Percentiles rank a stretch among this genome's conserved stretches.
phyloP scores from a whole-genome alignment of 2,329 filamentous ascomycete genomes.

The Fusarium palustre region DNA sequence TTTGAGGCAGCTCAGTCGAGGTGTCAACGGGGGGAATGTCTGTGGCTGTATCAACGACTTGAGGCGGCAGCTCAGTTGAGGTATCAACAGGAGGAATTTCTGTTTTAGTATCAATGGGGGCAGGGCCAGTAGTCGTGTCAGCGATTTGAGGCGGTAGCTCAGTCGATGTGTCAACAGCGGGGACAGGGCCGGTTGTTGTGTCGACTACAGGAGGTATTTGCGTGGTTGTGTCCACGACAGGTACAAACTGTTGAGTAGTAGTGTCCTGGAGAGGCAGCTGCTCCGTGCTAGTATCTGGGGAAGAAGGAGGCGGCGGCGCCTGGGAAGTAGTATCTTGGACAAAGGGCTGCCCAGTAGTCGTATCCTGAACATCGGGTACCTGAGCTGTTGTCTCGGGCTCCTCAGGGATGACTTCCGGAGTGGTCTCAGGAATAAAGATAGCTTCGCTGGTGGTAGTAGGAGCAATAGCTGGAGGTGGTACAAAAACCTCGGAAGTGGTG shows the following conservation, averaged over 20 bases:
- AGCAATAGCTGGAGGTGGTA: not conserved
- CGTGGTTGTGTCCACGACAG: too few relatives aligned
- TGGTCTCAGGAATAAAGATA: not conserved
- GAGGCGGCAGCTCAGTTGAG: not conserved
- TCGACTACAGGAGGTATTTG: not conserved
- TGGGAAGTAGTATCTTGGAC: not conserved
- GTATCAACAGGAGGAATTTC: not conserved
- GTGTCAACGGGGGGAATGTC: not conserved
- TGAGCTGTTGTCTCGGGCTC: not conserved
- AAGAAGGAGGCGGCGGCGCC: not conserved
- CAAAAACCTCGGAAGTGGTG: not conserved
- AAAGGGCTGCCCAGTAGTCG: not conserved
- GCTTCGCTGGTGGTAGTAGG: not conserved
- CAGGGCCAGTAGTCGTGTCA: not conserved
- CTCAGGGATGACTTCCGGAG: not conserved
- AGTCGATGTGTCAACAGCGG: too few relatives aligned
- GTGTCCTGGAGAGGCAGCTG: not conserved
- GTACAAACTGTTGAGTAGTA: too few relatives aligned
- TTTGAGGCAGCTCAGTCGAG: not conserved
- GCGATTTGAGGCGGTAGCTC: too few relatives aligned
- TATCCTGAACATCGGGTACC: not conserved
- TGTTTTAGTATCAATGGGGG: too few relatives aligned
- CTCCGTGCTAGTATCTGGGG: not conserved
- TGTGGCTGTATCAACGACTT: not conserved
- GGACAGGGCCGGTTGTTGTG: not conserved